Percentiles rank a stretch among this genome's conserved stretches.
These are phyloP conservation scores for Neoarthrinium moseri DNA, from an alignment of 2,329 filamentous ascomycete genomes.

Conservation along the genomic window DNA sequence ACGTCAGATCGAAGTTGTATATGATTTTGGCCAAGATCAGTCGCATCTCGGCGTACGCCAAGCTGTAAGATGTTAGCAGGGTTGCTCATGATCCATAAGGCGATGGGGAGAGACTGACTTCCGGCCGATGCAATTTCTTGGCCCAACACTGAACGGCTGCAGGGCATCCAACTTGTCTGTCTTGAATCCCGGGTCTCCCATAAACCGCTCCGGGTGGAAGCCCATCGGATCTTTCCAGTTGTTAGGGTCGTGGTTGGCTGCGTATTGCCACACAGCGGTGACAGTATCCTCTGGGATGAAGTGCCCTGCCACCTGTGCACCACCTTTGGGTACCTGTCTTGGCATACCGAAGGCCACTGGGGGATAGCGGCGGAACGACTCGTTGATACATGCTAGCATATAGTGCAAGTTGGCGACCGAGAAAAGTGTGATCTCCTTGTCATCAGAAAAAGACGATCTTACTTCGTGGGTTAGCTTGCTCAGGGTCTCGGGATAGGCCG, in stretches of 20 bases:
- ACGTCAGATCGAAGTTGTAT: constrained; percentile 33
- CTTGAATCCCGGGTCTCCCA: constrained; percentile 26
- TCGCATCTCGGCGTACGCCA: constrained; percentile 38
- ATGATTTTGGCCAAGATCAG: constrained; percentile 33
- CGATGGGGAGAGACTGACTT: constrained; percentile 29
- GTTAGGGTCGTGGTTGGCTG: constrained; percentile 29
- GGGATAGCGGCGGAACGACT: constrained; percentile 41
- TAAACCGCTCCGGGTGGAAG: constrained; percentile 40
- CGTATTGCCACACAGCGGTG: constrained; percentile 36
- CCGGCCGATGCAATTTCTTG: constrained; percentile 38
- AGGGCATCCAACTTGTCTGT: constrained; percentile 31
- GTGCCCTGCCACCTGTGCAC: constrained; percentile 21
- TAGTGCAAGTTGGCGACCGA: constrained; percentile 34
- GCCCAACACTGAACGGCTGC: constrained; percentile 36
- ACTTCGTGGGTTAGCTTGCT: constrained; percentile 37
- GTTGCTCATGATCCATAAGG: neutral
- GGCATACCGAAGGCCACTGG: constrained; percentile 24
- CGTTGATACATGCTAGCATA: constrained; percentile 40
- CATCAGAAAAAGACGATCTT: constrained; percentile 31
- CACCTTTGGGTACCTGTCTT: constrained; percentile 22
- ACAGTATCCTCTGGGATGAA: constrained; percentile 27
- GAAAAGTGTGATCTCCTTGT: constrained; percentile 37
- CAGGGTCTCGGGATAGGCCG: constrained; percentile 32
- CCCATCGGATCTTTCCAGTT: constrained; percentile 35
- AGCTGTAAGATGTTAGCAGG: constrained; percentile 16